These are phyloP conservation scores for Arthroderma sp. DNA, from an alignment of 2,329 filamentous ascomycete genomes.

Conservation along the genomic window DNA sequence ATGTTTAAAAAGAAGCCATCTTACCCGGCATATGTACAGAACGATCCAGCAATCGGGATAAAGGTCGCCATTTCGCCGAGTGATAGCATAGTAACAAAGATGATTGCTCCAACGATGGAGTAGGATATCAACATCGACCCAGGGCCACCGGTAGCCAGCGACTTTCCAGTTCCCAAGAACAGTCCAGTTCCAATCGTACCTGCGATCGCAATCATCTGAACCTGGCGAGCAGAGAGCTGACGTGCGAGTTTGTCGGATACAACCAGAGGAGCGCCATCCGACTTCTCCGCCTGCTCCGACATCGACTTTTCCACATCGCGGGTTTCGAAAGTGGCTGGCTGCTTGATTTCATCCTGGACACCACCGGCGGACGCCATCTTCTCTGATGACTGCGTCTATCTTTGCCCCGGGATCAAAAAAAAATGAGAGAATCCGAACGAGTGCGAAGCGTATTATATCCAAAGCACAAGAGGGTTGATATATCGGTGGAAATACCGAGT, in stretches of 20 bases:
- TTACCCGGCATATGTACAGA: conserved; percentile 44
- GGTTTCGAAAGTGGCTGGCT: neutral
- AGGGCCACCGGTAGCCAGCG: conserved; percentile 48
- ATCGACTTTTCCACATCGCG: conserved; percentile 13
- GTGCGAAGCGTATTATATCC: neutral
- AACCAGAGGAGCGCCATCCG: conserved; percentile 11
- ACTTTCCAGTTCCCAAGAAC: conserved; percentile 51
- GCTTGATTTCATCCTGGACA: neutral
- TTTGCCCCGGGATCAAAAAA: no score
- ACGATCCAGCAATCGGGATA: conserved; percentile 43
- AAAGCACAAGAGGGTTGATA: no score
- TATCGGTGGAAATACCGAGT: no score
- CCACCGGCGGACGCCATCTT: neutral
- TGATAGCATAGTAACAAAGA: conserved; percentile 48
- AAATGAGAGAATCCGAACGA: neutral
- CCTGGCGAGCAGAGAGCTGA: conserved; percentile 48
- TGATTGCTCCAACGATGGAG: conserved; percentile 45
- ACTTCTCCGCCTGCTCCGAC: neutral
- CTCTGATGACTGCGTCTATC: neutral
- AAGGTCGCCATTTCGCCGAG: conserved; percentile 52
- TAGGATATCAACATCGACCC: conserved; percentile 48
- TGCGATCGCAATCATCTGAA: conserved; percentile 53
- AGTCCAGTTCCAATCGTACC: conserved; percentile 43
- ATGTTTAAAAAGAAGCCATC: conserved; percentile 13
- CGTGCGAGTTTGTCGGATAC: conserved; percentile 41